Conservation (phyloP, 1,139 yeast genomes). For the Magnusiomyces paraingens region DNA sequence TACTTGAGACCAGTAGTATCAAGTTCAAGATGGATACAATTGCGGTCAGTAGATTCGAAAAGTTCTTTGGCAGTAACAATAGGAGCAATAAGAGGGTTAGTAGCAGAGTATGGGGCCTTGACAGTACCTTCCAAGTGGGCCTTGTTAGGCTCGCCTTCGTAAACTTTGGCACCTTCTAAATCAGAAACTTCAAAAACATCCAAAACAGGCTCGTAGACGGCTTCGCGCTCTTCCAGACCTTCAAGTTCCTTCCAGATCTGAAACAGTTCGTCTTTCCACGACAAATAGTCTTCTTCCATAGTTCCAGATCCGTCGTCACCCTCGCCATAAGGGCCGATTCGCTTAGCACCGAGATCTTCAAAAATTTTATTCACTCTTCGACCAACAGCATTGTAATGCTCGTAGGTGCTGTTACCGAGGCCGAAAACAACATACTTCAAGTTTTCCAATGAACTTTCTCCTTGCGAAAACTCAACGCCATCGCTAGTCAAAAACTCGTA, state of each 20-base stretch:
- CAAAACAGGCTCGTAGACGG: constrained; percentile 68
- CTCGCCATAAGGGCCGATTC: constrained; percentile 69
- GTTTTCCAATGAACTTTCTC: constrained; percentile 47
- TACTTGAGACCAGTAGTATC: constrained; percentile 77
- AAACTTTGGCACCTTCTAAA: constrained; percentile 43
- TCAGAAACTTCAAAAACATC: constrained; percentile 36
- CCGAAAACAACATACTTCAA: constrained; percentile 75
- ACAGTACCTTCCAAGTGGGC: constrained; percentile 48
- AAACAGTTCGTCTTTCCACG: constrained; percentile 82
- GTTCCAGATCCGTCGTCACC: constrained; percentile 96
- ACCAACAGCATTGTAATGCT: constrained; percentile 81
- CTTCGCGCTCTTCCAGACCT: constrained; percentile 68
- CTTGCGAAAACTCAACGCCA: constrained; percentile 33
- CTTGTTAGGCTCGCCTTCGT: constrained; percentile 78
- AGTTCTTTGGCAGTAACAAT: constrained; percentile 58
- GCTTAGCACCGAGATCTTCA: constrained; percentile 57
- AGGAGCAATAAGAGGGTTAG: constrained; percentile 79
- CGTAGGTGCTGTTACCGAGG: constrained; percentile 89
- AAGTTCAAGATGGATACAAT: constrained; percentile 86
- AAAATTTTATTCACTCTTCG: constrained; percentile 49
- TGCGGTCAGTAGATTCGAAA: constrained; percentile 58
- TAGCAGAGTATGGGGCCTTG: constrained; percentile 75
- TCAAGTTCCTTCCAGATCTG: constrained; percentile 60
- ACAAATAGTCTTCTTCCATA: constrained; percentile 87
- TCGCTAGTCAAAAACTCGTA: constrained; percentile 36